These are phyloP conservation scores for Ophiostoma sp. DNA, from an alignment of 2,329 filamentous ascomycete genomes.

Conservation along the genomic window DNA sequence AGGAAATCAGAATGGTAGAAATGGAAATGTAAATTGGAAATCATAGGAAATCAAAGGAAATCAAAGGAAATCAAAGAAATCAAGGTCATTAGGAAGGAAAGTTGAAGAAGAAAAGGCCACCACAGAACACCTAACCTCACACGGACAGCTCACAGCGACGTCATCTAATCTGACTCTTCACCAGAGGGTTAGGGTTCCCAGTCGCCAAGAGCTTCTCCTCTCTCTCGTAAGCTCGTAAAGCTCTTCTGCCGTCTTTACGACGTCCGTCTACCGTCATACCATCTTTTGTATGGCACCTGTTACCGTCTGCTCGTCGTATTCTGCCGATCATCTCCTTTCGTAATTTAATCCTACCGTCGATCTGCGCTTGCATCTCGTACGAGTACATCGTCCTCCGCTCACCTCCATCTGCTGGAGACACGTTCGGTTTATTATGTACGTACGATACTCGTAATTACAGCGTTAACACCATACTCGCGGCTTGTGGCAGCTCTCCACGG, in stretches of 20 bases:
- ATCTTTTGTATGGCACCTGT: neutral
- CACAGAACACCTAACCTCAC: neutral
- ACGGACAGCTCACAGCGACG: neutral
- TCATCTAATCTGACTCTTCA: neutral
- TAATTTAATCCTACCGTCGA: neutral
- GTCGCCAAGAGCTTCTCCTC: neutral
- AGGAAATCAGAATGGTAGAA: no score
- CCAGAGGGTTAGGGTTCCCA: neutral
- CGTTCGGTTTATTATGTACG: no score
- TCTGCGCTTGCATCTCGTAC: neutral
- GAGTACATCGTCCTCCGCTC: neutral
- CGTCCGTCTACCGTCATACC: neutral
- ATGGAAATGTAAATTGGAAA: no score
- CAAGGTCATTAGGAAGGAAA: neutral
- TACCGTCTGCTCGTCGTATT: constrained; percentile 5
- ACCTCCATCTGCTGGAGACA: no score
- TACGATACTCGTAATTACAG: no score
- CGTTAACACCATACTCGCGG: no score
- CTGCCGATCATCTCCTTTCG: neutral
- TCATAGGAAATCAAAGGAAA: no score
- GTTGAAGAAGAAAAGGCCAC: neutral
- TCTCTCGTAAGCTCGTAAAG: neutral
- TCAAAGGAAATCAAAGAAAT: no score
- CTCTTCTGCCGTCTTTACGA: neutral
- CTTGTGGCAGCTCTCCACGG: no score